A percentile compares a stretch with the other conserved stretches of the same genome.
phyloP scores from a whole-genome alignment of 441 rosid species.

The Cnidoscolus chayamansa region DNA sequence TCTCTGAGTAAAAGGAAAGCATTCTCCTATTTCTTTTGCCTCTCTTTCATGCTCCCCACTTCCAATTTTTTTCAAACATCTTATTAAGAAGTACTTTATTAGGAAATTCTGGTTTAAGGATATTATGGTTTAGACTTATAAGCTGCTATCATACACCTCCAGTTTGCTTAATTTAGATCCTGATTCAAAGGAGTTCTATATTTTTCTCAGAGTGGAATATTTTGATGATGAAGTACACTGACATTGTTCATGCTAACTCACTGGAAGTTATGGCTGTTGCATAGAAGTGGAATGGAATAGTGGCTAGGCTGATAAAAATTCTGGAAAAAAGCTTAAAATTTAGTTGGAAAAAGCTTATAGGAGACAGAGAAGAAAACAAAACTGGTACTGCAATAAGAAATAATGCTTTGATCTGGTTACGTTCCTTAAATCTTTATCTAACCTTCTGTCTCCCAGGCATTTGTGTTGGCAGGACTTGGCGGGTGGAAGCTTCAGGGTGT shows the following conservation, averaged over 20 bases:
- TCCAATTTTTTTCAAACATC: neutral
- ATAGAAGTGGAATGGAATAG: neutral
- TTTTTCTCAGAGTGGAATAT: neutral
- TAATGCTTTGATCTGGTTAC: neutral
- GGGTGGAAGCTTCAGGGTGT: constrained; percentile 92
- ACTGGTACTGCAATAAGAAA: neutral
- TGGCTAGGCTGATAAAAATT: neutral
- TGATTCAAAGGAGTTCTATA: neutral
- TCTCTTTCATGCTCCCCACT: neutral
- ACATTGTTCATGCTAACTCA: neutral
- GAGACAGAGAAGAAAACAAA: neutral
- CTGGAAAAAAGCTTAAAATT: neutral
- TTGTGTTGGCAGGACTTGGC: constrained; percentile 70
- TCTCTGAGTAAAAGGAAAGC: neutral
- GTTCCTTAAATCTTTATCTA: constrained; percentile 14
- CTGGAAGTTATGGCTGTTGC: neutral
- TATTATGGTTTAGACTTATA: neutral
- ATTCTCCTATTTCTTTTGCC: neutral
- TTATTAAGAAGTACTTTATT: neutral
- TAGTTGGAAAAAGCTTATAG: neutral
- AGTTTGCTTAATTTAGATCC: neutral
- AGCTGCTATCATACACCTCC: neutral
- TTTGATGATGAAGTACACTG: neutral
- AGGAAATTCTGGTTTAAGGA: neutral
- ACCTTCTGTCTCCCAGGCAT: constrained; percentile 52